Percentiles rank a stretch among this genome's conserved stretches.
These are phyloP conservation scores for Ophioceras dolichostomum DNA, from an alignment of 2,329 filamentous ascomycete species.

Conservation along the genomic window DNA sequence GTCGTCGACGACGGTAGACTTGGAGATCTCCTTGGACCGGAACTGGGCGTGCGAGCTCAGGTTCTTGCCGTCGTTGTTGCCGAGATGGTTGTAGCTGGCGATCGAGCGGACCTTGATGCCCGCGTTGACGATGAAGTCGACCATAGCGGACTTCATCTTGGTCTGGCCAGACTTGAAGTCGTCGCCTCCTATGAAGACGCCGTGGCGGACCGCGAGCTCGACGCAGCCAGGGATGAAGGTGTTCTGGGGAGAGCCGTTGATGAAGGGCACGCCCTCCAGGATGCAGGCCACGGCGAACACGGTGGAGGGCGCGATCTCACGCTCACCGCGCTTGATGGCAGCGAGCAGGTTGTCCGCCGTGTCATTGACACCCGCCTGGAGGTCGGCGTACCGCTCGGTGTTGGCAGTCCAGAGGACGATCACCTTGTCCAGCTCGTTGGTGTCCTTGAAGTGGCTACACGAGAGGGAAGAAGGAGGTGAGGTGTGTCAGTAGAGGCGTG, in stretches of 20 bases:
- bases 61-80: conserved; percentile 99
- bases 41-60: conserved; percentile 95
- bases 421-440: conserved; percentile 81
- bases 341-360: conserved; percentile 88
- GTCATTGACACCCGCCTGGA: conserved; percentile 84
- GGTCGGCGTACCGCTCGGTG: conserved; percentile 90
- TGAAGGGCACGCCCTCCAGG: conserved; percentile 81
- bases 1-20: conserved; percentile 98
- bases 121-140: conserved; percentile 96
- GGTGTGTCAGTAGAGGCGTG: conserved; percentile 7
- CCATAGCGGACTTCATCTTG: conserved; percentile 99
- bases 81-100: conserved; percentile 97
- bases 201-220: conserved; percentile 74
- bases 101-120: conserved; percentile 99
- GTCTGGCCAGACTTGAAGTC: conserved; percentile 99
- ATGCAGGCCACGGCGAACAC: conserved; percentile 93
- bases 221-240: conserved; percentile 93
- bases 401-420: conserved; percentile 98
- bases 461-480: no score
- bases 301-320: conserved; percentile 88
- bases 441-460: conserved; percentile 76
- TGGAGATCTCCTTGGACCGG: conserved; percentile 99
- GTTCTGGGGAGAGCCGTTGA: conserved; percentile 98
- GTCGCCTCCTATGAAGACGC: conserved; percentile 88
- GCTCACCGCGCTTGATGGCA: conserved; percentile 75